Evolutionary conservation across 2,329 filamentous ascomycete species (phyloP), one percentile per base, ranked within the genome.

Genomic region (Thielaviopsis ethacetica): DNA sequence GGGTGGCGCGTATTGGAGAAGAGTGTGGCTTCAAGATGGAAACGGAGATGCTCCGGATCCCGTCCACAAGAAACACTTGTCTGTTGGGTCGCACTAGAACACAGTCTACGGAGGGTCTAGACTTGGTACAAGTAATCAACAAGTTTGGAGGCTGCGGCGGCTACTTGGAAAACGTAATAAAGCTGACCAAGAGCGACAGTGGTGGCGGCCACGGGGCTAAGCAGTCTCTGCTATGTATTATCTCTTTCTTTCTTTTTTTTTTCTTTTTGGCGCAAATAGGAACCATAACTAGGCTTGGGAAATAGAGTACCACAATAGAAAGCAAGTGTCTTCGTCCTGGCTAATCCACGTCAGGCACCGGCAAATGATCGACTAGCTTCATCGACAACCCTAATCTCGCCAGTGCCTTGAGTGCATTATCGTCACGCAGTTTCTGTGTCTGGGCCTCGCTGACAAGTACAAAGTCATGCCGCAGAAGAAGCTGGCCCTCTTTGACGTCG

Each of bases 1-100:
- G 91, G 79, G 82, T 90, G 0, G 75, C 80, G 21, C 73, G 75
- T 27, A 77, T 98, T 50, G 84, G 86, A 0, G 73, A 75, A 34
- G 83, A 86, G 60, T 81, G 89, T 63, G 87, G 86, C 1, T 95
- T 84, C 76, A 71, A 76, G 5, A 78, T 88, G 0, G 89, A 97
- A 70, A 87, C 79, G 63, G 91, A 95, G 66, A 83, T 93, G 75
- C 71, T 98, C 65, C 78, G 91, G 53, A 97, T 98, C 62, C 93
- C 93, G 0, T 94, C 88, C 69, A 96, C 91, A 47, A 77, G 93
- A 62, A 97, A 97, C 69, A 82, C 84, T 19, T 88, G 84, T 0
- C 74, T 98, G 30, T 68, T 97, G 49, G 91, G 91, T 3, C 78
- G 88, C 34, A 71, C 67, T 51, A 70, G 71, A 54, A 67, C 65